These are phyloP conservation scores for Podaxis mareebaensis DNA, from an alignment of 768 basidiomycete genomes.

Conservation along the genomic window DNA sequence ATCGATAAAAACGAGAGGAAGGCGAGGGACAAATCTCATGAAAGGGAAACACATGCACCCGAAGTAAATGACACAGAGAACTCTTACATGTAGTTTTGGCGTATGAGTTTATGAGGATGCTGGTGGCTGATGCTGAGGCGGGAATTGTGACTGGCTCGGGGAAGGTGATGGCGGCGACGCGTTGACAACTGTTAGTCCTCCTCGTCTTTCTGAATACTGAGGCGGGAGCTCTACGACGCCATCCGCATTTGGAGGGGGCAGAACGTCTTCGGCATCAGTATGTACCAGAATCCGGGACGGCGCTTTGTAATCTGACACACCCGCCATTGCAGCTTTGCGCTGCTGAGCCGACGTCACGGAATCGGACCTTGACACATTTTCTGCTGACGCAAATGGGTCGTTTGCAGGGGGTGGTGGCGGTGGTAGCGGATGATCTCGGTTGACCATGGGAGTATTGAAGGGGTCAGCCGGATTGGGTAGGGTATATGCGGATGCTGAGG, in stretches of 20 bases:
- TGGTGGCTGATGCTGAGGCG: neutral
- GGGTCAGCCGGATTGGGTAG: slow-evolving; percentile 23
- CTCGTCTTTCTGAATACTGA: slow-evolving; percentile 60
- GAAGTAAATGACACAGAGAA: neutral
- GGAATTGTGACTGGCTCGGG: neutral
- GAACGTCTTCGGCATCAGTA: slow-evolving; percentile 63
- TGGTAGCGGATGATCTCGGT: slow-evolving; percentile 9
- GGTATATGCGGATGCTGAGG: slow-evolving; percentile 21
- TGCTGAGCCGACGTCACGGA: slow-evolving; percentile 38
- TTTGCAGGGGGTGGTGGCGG: slow-evolving; percentile 2
- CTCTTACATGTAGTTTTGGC: neutral
- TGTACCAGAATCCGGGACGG: slow-evolving; percentile 64
- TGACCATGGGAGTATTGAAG: slow-evolving; percentile 15
- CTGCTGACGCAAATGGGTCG: slow-evolving; percentile 19
- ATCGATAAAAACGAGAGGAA: neutral
- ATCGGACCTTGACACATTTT: slow-evolving; percentile 22
- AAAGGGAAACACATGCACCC: neutral
- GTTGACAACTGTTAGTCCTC: slow-evolving; percentile 24
- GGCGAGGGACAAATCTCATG: neutral
- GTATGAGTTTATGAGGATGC: neutral
- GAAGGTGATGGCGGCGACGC: slow-evolving; percentile 9
- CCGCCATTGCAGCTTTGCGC: slow-evolving; percentile 60
- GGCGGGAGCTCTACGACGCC: slow-evolving; percentile 77
- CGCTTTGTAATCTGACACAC: slow-evolving; percentile 34
- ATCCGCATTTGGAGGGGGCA: slow-evolving; percentile 41